These are phyloP conservation scores for Xylaria longipes DNA, from an alignment of 495 filamentous ascomycete species.

Conservation along the genomic window DNA sequence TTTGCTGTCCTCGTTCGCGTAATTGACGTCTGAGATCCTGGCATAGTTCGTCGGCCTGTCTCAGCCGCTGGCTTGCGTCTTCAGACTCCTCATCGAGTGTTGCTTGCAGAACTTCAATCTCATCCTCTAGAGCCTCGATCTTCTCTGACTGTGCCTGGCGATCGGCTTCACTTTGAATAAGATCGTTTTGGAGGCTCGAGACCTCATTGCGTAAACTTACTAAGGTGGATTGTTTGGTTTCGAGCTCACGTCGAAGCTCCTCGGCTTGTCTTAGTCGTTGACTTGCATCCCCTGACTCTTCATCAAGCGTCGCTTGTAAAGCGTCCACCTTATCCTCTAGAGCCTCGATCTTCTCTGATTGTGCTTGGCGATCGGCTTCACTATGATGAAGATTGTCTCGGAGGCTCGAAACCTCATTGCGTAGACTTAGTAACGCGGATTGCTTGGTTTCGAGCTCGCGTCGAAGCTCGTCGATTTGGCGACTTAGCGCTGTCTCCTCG, in stretches of 20 bases:
- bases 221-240: conserved; percentile 43
- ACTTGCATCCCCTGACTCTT: conserved; percentile 71
- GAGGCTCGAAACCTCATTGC: conserved; percentile 54
- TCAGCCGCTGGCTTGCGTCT: conserved; percentile 62
- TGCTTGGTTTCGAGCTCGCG: conserved; percentile 53
- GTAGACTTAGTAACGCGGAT: conserved; percentile 48
- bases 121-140: conserved; percentile 77
- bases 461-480: conserved; percentile 48
- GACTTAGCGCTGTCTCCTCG: background rate
- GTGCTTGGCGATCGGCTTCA: conserved; percentile 65
- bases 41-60: conserved; percentile 54
- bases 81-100: conserved; percentile 78
- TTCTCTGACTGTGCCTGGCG: conserved; percentile 69
- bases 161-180: conserved; percentile 69
- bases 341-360: conserved; percentile 72
- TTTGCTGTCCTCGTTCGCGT: conserved; percentile 47
- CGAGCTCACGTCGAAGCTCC: conserved; percentile 70
- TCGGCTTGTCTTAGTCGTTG: conserved; percentile 67
- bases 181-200: conserved; percentile 67
- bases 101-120: conserved; percentile 76
- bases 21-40: conserved; percentile 60
- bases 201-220: conserved; percentile 48
- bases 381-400: conserved; percentile 73
- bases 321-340: conserved; percentile 83
- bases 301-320: conserved; percentile 74